Conservation (phyloP, 225 moss, liverwort and hornwort species). For the Bryoerythrophyllum caledonicum region DNA sequence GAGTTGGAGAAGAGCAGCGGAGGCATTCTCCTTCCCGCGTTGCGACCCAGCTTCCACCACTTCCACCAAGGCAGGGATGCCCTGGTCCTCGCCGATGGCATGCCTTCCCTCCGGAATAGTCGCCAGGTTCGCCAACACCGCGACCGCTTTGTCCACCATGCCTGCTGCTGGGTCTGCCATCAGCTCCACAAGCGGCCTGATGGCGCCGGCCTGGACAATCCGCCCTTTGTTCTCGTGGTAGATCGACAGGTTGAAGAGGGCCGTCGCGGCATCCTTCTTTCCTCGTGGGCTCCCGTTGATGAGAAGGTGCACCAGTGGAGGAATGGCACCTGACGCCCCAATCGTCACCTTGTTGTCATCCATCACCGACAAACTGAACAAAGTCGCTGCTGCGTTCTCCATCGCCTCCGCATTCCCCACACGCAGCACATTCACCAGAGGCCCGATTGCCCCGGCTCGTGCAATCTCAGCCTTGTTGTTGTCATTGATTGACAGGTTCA, state of each 20-base stretch:
- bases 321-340: constrained; percentile 88
- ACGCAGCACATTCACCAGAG: constrained; percentile 77
- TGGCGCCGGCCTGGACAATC: constrained; percentile 89
- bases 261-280: constrained; percentile 96
- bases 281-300: constrained; percentile 92
- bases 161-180: constrained; percentile 98
- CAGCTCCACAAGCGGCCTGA: constrained; percentile 88
- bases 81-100: constrained; percentile 55
- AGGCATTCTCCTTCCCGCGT: constrained; percentile 58
- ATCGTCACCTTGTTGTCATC: constrained; percentile 97
- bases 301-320: constrained; percentile 83
- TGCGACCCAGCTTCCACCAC: constrained; percentile 65
- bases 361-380: constrained; percentile 94
- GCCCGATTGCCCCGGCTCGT: constrained; percentile 81
- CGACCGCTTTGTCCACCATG: constrained; percentile 98
- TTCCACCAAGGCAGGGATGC: constrained; percentile 59
- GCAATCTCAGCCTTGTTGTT: constrained; percentile 98
- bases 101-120: constrained; percentile 63
- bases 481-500: constrained; percentile 98
- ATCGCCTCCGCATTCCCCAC: constrained; percentile 86
- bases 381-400: constrained; percentile 94
- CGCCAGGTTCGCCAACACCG: constrained; percentile 89
- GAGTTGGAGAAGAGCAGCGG: constrained; percentile 51
- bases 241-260: constrained; percentile 90
- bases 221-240: constrained; percentile 91